phyloP scores from a whole-genome alignment of 169 alveolate genomes.

The Plasmodium vivax region DNA sequence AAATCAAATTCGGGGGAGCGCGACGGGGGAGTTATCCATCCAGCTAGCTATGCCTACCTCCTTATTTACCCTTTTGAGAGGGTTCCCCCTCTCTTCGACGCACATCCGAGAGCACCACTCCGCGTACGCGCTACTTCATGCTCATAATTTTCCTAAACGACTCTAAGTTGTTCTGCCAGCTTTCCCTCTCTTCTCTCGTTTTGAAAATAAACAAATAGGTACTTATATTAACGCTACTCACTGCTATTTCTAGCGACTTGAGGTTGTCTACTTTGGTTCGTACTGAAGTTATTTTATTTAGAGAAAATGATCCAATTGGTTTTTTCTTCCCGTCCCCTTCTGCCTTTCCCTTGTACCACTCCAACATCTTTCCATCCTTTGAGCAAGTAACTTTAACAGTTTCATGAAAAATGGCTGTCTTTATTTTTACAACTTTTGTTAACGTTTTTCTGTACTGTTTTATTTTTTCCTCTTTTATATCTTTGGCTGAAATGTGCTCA shows the following conservation, averaged over 20 bases:
- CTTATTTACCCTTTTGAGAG: neutral
- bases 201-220: slow-evolving; percentile 80
- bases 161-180: slow-evolving; percentile 83
- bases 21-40: neutral
- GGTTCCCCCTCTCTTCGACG: neutral
- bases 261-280: slow-evolving; percentile 82
- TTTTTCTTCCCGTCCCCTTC: slow-evolving; percentile 78
- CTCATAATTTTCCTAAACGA: slow-evolving; percentile 75
- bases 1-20: neutral
- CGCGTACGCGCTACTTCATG: slow-evolving; percentile 46
- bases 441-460: slow-evolving; percentile 77
- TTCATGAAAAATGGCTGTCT: slow-evolving; percentile 81
- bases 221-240: slow-evolving; percentile 75
- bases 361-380: slow-evolving; percentile 81
- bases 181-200: slow-evolving; percentile 82
- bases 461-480: slow-evolving; percentile 76
- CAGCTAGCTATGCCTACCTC: neutral
- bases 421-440: slow-evolving; percentile 80
- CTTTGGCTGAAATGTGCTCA: slow-evolving; percentile 78
- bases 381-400: slow-evolving; percentile 82
- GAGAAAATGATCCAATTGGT: slow-evolving; percentile 76
- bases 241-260: slow-evolving; percentile 79
- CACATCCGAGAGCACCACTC: neutral
- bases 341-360: slow-evolving; percentile 81
- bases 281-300: slow-evolving; percentile 78